phyloP scores from a whole-genome alignment of 371 early-diverging fungal genomes.

The Rhizopus stolonifer region DNA sequence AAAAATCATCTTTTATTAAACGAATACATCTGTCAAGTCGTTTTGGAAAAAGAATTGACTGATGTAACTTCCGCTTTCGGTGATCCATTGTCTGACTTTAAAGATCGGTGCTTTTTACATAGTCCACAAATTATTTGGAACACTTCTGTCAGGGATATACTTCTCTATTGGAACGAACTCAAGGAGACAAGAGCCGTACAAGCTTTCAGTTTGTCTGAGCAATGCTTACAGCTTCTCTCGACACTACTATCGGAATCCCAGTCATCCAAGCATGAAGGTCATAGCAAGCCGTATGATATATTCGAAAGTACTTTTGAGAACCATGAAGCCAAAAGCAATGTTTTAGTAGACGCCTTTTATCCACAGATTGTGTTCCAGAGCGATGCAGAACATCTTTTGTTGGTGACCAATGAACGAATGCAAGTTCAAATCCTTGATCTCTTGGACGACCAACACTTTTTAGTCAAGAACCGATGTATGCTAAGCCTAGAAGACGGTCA shows the following conservation, averaged over 20 bases:
- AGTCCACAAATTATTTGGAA: conserved; percentile 38
- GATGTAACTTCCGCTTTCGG: neutral
- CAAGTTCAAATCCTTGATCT: conserved; percentile 53
- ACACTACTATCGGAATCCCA: too few species aligned
- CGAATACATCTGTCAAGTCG: conserved; percentile 13
- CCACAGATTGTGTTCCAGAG: conserved; percentile 64
- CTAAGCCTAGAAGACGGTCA: conserved; percentile 40
- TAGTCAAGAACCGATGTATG: conserved; percentile 63
- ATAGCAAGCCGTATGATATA: conserved; percentile 33
- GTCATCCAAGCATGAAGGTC: conserved; percentile 3
- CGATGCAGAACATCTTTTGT: conserved; percentile 28
- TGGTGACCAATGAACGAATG: conserved; percentile 59
- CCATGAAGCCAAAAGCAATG: conserved; percentile 48
- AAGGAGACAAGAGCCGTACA: conserved; percentile 12
- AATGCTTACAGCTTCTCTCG: conserved; percentile 30
- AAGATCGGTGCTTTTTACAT: conserved; percentile 25
- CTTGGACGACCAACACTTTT: conserved; percentile 45
- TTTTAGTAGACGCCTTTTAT: conserved; percentile 55
- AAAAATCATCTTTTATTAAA: conserved; percentile 16
- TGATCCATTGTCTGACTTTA: conserved; percentile 15
- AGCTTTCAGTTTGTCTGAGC: conserved; percentile 26
- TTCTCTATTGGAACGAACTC: conserved; percentile 20
- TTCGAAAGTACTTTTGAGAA: conserved; percentile 39
- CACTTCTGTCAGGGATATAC: conserved; percentile 25
- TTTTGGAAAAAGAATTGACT: conserved; percentile 8